Evolutionary conservation across 768 basidiomycete genomes (phyloP).

Genomic region (Sarcomyxa edulis): DNA sequence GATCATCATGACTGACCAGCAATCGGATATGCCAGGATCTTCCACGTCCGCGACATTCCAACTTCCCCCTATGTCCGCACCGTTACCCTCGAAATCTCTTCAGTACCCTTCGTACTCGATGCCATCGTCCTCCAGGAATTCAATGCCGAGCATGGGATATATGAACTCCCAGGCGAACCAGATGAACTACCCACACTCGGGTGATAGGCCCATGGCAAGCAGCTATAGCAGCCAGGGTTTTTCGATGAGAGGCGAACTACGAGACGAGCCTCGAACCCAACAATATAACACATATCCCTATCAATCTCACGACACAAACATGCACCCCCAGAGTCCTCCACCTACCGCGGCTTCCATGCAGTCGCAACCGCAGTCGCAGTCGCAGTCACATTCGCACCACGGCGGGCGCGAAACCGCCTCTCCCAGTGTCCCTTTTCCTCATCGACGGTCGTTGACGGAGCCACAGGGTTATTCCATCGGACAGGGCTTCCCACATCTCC

Average conservation of each 20-base stretch:
- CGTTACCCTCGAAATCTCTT: constrained; percentile 41
- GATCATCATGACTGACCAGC: constrained; percentile 45
- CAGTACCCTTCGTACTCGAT: constrained; percentile 40
- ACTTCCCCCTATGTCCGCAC: constrained; percentile 38
- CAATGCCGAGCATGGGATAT: constrained; percentile 37
- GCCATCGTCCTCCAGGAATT: constrained; percentile 35
- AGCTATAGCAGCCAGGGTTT: constrained; percentile 45
- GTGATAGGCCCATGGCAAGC: constrained; percentile 44
- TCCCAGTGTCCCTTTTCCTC: constrained; percentile 32
- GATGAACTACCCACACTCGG: constrained; percentile 39
- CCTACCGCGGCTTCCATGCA: constrained; percentile 35
- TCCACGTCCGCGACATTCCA: constrained; percentile 36
- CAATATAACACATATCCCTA: constrained; percentile 50
- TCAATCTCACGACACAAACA: constrained; percentile 29
- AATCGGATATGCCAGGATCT: constrained; percentile 30
- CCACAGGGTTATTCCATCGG: constrained; percentile 46
- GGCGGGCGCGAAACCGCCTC: constrained; percentile 25
- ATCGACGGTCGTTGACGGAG: constrained; percentile 54
- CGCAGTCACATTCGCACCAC: too few relatives aligned
- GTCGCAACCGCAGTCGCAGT: constrained; percentile 29
- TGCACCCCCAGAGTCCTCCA: constrained; percentile 35
- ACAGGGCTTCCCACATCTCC: constrained; percentile 44
- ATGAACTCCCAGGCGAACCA: constrained; percentile 25
- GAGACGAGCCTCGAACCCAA: constrained; percentile 19
- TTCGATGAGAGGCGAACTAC: constrained; percentile 36